Evolutionary conservation across 2,329 filamentous ascomycete genomes (phyloP).

Genomic region (Aureobasidium namibiae): DNA sequence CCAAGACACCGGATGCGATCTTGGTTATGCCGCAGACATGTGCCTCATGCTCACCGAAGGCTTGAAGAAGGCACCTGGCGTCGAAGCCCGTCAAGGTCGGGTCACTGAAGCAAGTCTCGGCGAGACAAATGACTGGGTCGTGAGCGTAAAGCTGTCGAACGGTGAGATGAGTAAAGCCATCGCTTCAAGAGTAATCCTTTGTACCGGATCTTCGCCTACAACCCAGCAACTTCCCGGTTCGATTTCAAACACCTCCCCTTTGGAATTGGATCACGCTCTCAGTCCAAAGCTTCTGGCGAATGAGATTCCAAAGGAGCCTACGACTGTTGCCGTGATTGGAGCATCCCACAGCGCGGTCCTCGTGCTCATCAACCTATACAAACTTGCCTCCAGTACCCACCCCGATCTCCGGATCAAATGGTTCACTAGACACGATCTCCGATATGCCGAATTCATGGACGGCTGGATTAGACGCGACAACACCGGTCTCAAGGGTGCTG

Average conservation of each 20-base stretch:
- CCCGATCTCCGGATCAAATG: slow-evolving; percentile 49
- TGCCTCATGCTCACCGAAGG: slow-evolving; percentile 40
- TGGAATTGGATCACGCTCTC: slow-evolving; percentile 50
- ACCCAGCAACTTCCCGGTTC: slow-evolving; percentile 36
- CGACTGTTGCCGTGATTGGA: slow-evolving; percentile 50
- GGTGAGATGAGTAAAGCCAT: slow-evolving; percentile 20
- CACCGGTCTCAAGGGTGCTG: slow-evolving; percentile 55
- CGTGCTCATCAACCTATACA: slow-evolving; percentile 52
- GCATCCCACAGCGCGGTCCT: slow-evolving; percentile 57
- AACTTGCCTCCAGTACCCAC: slow-evolving; percentile 44
- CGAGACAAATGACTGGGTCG: slow-evolving; percentile 30
- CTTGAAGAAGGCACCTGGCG: slow-evolving; percentile 31
- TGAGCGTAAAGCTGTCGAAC: slow-evolving; percentile 22
- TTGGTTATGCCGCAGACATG: slow-evolving; percentile 52
- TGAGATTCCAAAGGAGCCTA: slow-evolving; percentile 30
- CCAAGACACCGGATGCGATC: slow-evolving; percentile 49
- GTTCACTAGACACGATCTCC: slow-evolving; percentile 53
- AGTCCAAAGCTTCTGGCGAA: slow-evolving; percentile 43
- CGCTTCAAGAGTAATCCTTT: slow-evolving; percentile 46
- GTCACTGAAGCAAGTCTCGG: slow-evolving; percentile 34
- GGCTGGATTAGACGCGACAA: slow-evolving; percentile 59
- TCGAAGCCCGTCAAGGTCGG: slow-evolving; percentile 32
- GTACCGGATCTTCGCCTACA: slow-evolving; percentile 49
- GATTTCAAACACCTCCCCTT: slow-evolving; percentile 31
- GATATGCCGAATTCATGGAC: slow-evolving; percentile 54